Conservation (phyloP, 495 filamentous ascomycete genomes). For the Penicillium cosmopolitanum region DNA sequence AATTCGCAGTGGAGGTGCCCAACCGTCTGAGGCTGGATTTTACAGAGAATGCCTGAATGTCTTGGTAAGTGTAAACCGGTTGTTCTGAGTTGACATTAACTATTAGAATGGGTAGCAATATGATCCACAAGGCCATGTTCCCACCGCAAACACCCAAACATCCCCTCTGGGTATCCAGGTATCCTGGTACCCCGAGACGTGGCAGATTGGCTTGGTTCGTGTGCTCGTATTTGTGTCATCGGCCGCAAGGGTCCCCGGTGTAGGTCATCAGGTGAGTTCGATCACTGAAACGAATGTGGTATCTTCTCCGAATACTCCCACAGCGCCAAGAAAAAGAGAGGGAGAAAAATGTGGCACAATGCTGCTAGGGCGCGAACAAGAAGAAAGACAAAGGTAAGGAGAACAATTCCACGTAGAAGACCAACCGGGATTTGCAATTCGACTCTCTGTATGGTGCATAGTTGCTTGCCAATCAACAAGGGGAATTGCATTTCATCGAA, state of each 20-base stretch:
- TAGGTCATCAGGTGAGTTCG: constrained; percentile 19
- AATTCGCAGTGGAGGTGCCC: neutral
- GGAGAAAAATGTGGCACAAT: neutral
- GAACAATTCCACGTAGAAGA: neutral
- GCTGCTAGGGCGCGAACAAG: neutral
- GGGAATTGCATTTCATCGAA: neutral
- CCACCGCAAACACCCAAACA: neutral
- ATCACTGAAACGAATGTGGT: constrained; percentile 16
- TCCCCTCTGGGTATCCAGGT: constrained; percentile 1
- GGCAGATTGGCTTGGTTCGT: constrained; percentile 4
- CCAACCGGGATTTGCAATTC: neutral
- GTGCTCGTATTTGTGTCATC: constrained; percentile 23
- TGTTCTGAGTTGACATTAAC: constrained; percentile 22
- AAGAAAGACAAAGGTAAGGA: neutral
- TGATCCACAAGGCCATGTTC: constrained; percentile 3
- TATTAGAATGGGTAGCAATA: constrained; percentile 22
- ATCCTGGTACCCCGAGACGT: constrained; percentile 3
- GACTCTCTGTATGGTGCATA: neutral
- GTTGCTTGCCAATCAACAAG: neutral
- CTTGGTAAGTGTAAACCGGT: neutral
- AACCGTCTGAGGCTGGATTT: neutral
- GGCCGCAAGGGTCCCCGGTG: constrained; percentile 11
- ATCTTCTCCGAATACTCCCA: constrained; percentile 9
- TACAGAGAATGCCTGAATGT: neutral
- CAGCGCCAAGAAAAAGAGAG: constrained; percentile 14